Evolutionary conservation across 805 yeast species (phyloP), one percentile per base, ranked within the genome.

Genomic region (Candida lessepsii): DNA sequence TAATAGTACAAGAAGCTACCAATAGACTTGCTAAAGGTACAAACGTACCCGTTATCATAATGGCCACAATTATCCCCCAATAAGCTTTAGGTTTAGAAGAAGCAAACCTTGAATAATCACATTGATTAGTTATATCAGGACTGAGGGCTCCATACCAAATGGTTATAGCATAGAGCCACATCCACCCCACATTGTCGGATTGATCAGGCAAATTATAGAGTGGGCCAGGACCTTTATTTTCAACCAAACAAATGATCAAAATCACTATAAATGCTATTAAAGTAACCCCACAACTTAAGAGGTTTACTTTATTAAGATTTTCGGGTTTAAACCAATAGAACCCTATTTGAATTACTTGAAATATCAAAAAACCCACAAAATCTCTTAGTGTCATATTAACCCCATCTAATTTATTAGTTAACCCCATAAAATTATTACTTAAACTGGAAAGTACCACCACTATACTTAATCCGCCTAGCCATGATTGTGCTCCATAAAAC

Each of bases 1-100:
- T 60, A 18, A 58, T 45, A 19, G 71, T 57, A 2, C 76, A 71
- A 24, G 73, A 69, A 4, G 78, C 70, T 9, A 70, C 63, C 28
- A 74, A 42, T 19, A 72, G 48, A 9, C 78, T 78, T 51, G 73
- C 62, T 18, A 73, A 49, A 13, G 79, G 77, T 18, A 73, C 67
- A 21, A 71, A 52, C 15, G 72, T 60, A 7, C 76, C 76, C 14
- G 63, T 52, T 3, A 70, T 29, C 27, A 69, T 43, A 33, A 66
- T 56, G 0, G 74, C 54, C 13, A 63, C 36, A 10, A 60, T 50
- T 34, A 61, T 67, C 9, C 63, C 53, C 29, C 44, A 53, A 19
- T 35, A 39, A 4, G 43, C 35, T n/a, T 35, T 35, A 9, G 7
- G 23, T 14, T n/a, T 11, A 3, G 21, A 14, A 2, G 37, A 26